phyloP scores from a whole-genome alignment of 495 filamentous ascomycete species.

The Daldinia concentrica region DNA sequence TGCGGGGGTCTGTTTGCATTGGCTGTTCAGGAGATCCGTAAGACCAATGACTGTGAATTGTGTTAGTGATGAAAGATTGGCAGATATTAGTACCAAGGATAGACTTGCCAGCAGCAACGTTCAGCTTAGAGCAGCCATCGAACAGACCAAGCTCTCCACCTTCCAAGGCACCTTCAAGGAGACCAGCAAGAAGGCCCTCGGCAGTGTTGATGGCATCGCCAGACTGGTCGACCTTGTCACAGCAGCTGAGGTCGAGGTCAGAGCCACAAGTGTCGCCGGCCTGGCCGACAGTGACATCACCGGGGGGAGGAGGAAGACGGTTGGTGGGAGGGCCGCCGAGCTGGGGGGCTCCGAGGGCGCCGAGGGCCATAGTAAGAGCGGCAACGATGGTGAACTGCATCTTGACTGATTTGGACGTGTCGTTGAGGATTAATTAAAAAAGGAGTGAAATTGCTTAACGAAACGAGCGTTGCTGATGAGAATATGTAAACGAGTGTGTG shows the following conservation, averaged over 20 bases:
- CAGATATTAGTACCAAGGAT: neutral
- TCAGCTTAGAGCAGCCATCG: slow-evolving; percentile 46
- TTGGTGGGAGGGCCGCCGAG: slow-evolving; percentile 18
- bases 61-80: slow-evolving; percentile 7
- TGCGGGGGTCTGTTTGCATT: slow-evolving; percentile 65
- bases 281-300: slow-evolving; percentile 58
- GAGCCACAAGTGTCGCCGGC: slow-evolving; percentile 60
- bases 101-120: slow-evolving; percentile 42
- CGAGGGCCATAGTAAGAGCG: slow-evolving; percentile 45
- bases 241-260: slow-evolving; percentile 51
- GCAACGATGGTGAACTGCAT: slow-evolving; percentile 49
- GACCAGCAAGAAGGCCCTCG: slow-evolving; percentile 39
- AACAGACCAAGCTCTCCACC: slow-evolving; percentile 38
- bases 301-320: slow-evolving; percentile 50
- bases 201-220: slow-evolving; percentile 51
- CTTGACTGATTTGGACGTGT: slow-evolving; percentile 38
- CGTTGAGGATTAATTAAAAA: slow-evolving; percentile 15
- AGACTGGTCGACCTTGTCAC: slow-evolving; percentile 60
- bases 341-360: slow-evolving; percentile 39
- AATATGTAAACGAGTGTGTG: slow-evolving; percentile 42
- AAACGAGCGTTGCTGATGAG: slow-evolving; percentile 40
- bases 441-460: slow-evolving; percentile 23
- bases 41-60: slow-evolving; percentile 45
- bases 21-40: slow-evolving; percentile 57
- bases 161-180: slow-evolving; percentile 40